Evolutionary conservation across 1,139 yeast species (phyloP).

Genomic region (Geotrichum klebahnii): DNA sequence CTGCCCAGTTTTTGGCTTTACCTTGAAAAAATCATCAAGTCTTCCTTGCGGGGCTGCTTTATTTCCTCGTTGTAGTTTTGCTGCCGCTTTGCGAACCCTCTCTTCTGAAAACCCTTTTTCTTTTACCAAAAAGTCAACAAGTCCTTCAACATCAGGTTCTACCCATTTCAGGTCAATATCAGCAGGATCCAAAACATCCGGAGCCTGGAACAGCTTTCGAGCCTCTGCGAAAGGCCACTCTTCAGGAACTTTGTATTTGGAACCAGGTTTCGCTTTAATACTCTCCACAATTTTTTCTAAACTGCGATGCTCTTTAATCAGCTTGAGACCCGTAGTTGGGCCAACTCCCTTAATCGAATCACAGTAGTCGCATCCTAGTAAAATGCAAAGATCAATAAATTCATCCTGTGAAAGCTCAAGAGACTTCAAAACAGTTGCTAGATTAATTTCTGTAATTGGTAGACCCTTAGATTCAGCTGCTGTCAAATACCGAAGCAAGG

Average conservation of each 20-base stretch:
- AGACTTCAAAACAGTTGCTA: constrained; percentile 66
- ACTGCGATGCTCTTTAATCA: constrained; percentile 79
- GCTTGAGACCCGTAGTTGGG: constrained; percentile 85
- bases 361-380: constrained; percentile 95
- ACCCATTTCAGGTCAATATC: constrained; percentile 61
- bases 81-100: constrained; percentile 82
- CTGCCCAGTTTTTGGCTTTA: constrained; percentile 45
- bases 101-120: constrained; percentile 89
- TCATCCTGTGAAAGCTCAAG: constrained; percentile 66
- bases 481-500: constrained; percentile 78
- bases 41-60: constrained; percentile 88
- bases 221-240: constrained; percentile 94
- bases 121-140: constrained; percentile 64
- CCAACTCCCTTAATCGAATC: constrained; percentile 94
- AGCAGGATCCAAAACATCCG: constrained; percentile 65
- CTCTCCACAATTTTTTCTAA: constrained; percentile 71
- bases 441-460: constrained; percentile 82
- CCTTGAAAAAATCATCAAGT: constrained; percentile 83
- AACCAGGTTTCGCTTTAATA: constrained; percentile 56
- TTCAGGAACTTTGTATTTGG: constrained; percentile 82
- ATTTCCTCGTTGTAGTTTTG: constrained; percentile 74
- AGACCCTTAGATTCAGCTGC: constrained; percentile 90
- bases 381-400: constrained; percentile 85
- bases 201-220: constrained; percentile 70
- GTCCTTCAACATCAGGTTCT: constrained; percentile 73